Evolutionary conservation across 2,329 filamentous ascomycete species (phyloP).

Genomic region (Falciphora oryzae): DNA sequence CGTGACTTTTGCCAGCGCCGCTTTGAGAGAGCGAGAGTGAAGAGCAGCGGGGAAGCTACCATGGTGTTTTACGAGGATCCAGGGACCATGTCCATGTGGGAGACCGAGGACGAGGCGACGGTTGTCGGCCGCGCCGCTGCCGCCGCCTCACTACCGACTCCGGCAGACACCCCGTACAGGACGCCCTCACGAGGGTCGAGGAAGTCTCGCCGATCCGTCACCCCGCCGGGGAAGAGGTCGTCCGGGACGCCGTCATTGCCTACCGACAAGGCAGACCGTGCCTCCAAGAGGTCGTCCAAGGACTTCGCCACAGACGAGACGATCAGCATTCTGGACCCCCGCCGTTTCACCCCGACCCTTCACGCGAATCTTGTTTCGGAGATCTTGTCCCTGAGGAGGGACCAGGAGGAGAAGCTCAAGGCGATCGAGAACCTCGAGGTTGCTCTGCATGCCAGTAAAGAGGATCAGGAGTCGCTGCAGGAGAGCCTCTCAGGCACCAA

Average conservation of each 20-base stretch:
- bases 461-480: conserved; percentile 68
- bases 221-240: conserved; percentile 50
- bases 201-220: conserved; percentile 60
- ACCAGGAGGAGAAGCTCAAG: conserved; percentile 83
- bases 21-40: neutral
- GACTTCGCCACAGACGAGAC: conserved; percentile 61
- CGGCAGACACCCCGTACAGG: conserved; percentile 65
- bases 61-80: neutral
- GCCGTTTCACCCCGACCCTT: conserved; percentile 88
- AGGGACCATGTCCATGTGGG: conserved; percentile 49
- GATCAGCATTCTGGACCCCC: conserved; percentile 74
- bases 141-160: conserved; percentile 53
- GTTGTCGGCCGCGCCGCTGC: conserved; percentile 26
- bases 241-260: conserved; percentile 52
- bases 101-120: conserved; percentile 53
- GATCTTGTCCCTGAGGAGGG: conserved; percentile 78
- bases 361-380: conserved; percentile 94
- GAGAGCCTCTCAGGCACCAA: conserved; percentile 54
- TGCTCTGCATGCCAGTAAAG: conserved; percentile 62
- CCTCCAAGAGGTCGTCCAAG: conserved; percentile 46
- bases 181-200: conserved; percentile 60
- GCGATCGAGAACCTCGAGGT: conserved; percentile 81
- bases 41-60: neutral
- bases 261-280: conserved; percentile 36
- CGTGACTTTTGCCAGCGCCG: neutral